Conservation (phyloP, 257 asterid species). For the Apocynum venetum region DNA sequence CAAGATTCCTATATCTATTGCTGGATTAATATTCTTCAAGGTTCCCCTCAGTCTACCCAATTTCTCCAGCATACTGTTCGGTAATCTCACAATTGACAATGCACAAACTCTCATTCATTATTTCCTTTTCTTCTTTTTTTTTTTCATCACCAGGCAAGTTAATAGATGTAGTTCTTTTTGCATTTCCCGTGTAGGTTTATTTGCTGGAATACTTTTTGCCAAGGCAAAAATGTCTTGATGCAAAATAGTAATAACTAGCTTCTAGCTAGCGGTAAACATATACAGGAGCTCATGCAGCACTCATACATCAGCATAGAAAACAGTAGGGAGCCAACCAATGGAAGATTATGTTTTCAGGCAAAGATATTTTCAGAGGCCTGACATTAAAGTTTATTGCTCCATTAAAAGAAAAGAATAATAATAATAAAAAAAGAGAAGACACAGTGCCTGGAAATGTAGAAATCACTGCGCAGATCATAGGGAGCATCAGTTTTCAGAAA, state of each 20-base stretch:
- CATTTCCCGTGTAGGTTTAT: conserved; percentile 28
- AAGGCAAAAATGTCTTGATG: conserved; percentile 44
- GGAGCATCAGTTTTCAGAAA: neutral
- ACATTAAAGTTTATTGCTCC: neutral
- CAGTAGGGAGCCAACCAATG: neutral
- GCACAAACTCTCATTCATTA: neutral
- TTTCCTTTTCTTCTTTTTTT: neutral
- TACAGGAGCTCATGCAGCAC: neutral
- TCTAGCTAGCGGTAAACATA: neutral
- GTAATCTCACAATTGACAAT: conserved; percentile 18
- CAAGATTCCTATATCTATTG: conserved; percentile 48
- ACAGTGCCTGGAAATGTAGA: neutral
- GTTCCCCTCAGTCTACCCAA: conserved; percentile 43
- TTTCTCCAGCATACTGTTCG: conserved; percentile 43
- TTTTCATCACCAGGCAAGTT: neutral
- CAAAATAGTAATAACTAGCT: neutral
- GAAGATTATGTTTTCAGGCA: neutral
- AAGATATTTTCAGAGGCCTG: neutral
- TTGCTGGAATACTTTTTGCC: conserved; percentile 48
- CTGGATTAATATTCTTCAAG: conserved; percentile 39
- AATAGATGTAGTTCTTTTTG: neutral
- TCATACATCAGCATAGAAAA: neutral
- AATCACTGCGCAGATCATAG: neutral
- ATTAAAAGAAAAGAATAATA: neutral
- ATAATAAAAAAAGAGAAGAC: neutral